Conservation (phyloP, 2,329 filamentous ascomycete genomes). For the Aspergillus pseudotamarii region DNA sequence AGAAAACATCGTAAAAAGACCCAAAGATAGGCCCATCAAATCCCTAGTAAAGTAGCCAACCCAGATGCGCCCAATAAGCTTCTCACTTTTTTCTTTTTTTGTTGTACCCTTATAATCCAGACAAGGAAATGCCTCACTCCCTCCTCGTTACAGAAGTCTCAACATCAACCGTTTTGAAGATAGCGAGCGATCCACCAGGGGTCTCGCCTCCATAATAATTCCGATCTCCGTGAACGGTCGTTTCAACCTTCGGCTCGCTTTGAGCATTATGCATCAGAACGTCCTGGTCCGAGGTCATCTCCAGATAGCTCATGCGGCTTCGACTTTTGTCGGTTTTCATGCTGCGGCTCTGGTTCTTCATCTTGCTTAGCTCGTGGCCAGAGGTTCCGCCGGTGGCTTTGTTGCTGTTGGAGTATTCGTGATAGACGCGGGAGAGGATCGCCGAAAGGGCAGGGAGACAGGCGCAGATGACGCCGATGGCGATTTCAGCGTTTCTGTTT, state of each 20-base stretch:
- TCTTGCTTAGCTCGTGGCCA: slow-evolving; percentile 25
- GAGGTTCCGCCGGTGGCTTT: slow-evolving; percentile 19
- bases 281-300: slow-evolving; percentile 28
- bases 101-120: not conserved
- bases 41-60: not conserved
- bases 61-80: not conserved
- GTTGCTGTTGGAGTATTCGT: slow-evolving; percentile 31
- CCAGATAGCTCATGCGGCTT: slow-evolving; percentile 19
- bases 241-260: slow-evolving; percentile 31
- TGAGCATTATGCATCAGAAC: slow-evolving; percentile 30
- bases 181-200: slow-evolving; percentile 17
- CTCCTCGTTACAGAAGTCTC: slow-evolving; percentile 22
- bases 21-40: not conserved
- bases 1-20: not conserved
- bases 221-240: slow-evolving; percentile 25
- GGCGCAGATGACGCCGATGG: slow-evolving; percentile 45
- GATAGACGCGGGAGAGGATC: slow-evolving; percentile 37
- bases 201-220: not conserved
- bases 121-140: not conserved
- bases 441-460: slow-evolving; percentile 44
- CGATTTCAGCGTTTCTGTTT: slow-evolving; percentile 43
- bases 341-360: slow-evolving; percentile 17
- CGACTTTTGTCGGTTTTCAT: slow-evolving; percentile 20
- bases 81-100: not conserved
- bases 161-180: slow-evolving; percentile 34